Evolutionary conservation across 106 monocot genomes (phyloP).

Genomic region (Gastrodia elata): DNA sequence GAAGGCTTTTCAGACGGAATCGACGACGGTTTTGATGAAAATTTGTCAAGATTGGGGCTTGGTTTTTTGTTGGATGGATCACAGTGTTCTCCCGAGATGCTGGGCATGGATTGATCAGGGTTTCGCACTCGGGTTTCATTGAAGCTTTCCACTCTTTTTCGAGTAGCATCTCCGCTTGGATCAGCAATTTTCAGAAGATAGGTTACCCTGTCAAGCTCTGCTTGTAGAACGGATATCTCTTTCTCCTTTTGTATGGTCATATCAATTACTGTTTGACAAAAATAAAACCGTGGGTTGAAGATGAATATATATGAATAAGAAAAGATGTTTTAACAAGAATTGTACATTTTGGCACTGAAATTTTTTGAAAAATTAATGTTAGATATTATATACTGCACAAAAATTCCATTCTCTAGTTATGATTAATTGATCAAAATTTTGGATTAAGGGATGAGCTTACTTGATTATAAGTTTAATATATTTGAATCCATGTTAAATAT

Average conservation of each 20-base stretch:
- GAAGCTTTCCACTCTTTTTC: conserved; percentile 44
- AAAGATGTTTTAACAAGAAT: no score
- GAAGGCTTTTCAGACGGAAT: conserved; percentile 9
- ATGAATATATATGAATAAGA: no score
- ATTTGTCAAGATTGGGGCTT: conserved; percentile 15
- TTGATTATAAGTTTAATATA: no score
- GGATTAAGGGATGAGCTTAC: no score
- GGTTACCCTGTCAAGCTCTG: conserved; percentile 51
- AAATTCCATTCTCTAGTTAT: no score
- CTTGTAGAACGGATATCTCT: conserved; percentile 55
- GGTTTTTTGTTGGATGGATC: conserved; percentile 10
- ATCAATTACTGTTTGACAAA: conserved; percentile 42
- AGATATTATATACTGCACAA: no score
- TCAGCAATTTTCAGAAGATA: conserved; percentile 93
- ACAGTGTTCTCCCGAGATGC: conserved; percentile 18
- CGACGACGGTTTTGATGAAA: conserved; percentile 2
- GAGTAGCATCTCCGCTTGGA: conserved; percentile 76
- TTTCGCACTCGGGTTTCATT: conserved; percentile 16
- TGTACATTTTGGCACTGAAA: no score
- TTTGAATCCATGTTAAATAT: no score
- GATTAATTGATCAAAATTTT: no score
- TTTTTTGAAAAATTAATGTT: no score
- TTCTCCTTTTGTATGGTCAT: conserved; percentile 38
- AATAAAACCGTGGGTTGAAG: no score
- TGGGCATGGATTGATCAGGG: conserved; percentile 4